Base-by-base conservation (phyloP, 192 early-diverging fungal species). In the Rhizoclosmatium globosum region DNA sequence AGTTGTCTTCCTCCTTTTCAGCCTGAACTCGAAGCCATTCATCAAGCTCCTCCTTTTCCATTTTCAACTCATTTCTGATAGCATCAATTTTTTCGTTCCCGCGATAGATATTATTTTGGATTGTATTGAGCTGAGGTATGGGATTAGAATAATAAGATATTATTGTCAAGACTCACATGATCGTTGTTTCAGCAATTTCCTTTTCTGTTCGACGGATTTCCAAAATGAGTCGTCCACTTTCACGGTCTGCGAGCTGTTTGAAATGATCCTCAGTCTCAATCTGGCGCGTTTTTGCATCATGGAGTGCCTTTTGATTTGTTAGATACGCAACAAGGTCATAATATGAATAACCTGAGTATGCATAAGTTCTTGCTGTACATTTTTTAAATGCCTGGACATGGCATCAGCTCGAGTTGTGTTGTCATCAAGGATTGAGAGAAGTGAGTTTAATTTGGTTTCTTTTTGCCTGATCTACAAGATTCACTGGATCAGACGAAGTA, bases 241-340 rank as follows among this genome's bases (percentile, higher is more conserved):
- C 86, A 7, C 89, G 77, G 56, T 90, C 89, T 0, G 89, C 86
- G 7, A 90, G 76, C 73, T 87, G 87, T 68, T 88, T 88, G 56
- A 90, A 85, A 61, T 90, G 89, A 39, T 90, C 89, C 70, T 90
- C 89, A 3, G 87, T 88, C 65, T 90, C 86, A 47, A 90, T 90
- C 47, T 89, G 86, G 3, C 88, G 79, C 44, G 79, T 85, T 68
- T 88, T 89, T 3, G 89, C 89, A 62, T 90, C 89, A 47, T 82
- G 76, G 7, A 90, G 57, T 2, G 80, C 85, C 84, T 89, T 59
- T 38, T 21, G 19, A 4, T n/a, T 21, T 13, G 64, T 64, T 3
- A 68, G 19, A 3, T 71, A 19, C 65, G 3, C 21, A 19, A 41
- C 58, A 13, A 38, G 13, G 31, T n/a, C 21, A 31, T 31, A 31